Base-by-base conservation (phyloP, 495 filamentous ascomycete species). In the Xylaria intraflava region DNA sequence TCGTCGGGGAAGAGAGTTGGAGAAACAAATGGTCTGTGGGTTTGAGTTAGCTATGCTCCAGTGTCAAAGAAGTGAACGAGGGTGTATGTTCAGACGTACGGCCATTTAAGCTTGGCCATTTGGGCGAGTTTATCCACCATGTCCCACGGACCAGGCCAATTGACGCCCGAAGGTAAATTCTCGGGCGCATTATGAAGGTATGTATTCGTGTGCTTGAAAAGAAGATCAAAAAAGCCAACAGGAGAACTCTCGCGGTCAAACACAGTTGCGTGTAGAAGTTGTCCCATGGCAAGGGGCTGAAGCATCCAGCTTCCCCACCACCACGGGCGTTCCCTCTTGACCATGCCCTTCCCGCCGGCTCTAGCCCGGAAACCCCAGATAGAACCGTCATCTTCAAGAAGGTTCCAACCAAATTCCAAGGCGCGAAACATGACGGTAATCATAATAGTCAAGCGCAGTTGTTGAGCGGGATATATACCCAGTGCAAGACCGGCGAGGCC, bases 221-320 rank as follows among this genome's bases (percentile, higher is more conserved):
- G 83, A 53, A 90, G 82, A 52, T 84, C 77, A 38, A 83, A 82
- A 65, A 89, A 88, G 59, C 78, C 79, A 35, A 59, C 74, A 0
- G 92, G 91, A 56, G 91, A 88, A 65, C 85, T 88, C 61, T 96
- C 91, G 45, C 88, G 79, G 65, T 97, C 91, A 73, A 96, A 97
- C 26, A 96, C 81, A 68, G 90, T 87, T 2, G 92, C 85, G 68
- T 96, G 89, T 47, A 96, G 74, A 46, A 98, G 75, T 71, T 97
- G 93, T 29, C 90, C 93, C 62, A 83, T 88, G 11, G 90, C 84
- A n/a, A 94, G 63, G 0, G 93, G 93, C 78, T 96, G 91, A 61
- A 97, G 71, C 78, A 97, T 74, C 92, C 92, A 97, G 65, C 89
- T 95, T 20, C 92, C 93, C 76, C 90, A 92, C 93, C 93, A 98